phyloP scores from a whole-genome alignment of 2,329 filamentous ascomycete genomes.

The Talaromyces sp. region DNA sequence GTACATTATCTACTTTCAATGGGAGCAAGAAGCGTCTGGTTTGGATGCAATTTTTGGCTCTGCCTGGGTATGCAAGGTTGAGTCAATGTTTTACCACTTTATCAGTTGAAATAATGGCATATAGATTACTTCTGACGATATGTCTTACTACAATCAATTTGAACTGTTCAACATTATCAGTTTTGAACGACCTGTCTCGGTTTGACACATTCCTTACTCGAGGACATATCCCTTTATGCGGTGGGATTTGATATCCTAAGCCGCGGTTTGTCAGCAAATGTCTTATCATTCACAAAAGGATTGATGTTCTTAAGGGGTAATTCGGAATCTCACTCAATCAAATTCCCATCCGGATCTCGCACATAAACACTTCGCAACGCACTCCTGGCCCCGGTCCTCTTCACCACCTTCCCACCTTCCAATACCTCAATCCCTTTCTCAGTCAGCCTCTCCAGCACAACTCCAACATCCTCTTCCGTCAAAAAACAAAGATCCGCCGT shows the following conservation, averaged over 20 bases:
- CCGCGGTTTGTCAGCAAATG: neutral
- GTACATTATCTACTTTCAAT: slow-evolving; percentile 17
- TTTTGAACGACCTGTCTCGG: neutral
- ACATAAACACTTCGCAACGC: slow-evolving; percentile 55
- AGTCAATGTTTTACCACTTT: slow-evolving; percentile 11
- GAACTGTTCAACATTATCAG: neutral
- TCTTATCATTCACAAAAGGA: neutral
- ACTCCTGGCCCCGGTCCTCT: slow-evolving; percentile 53
- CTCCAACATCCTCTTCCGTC: slow-evolving; percentile 47
- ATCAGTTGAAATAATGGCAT: slow-evolving; percentile 5
- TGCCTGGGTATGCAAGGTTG: neutral
- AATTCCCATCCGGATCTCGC: slow-evolving; percentile 57
- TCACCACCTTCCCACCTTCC: slow-evolving; percentile 46
- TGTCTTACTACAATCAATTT: slow-evolving; percentile 13
- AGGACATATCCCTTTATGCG: neutral
- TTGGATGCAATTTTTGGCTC: slow-evolving; percentile 9
- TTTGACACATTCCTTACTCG: neutral
- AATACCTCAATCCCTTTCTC: slow-evolving; percentile 44
- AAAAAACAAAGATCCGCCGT: slow-evolving; percentile 59
- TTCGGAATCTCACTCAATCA: slow-evolving; percentile 55
- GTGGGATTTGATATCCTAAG: slow-evolving; percentile 17
- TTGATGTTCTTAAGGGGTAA: too few relatives aligned
- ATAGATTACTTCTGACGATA: slow-evolving; percentile 13
- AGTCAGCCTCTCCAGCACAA: slow-evolving; percentile 36
- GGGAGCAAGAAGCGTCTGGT: slow-evolving; percentile 14